Evolutionary conservation across 371 early-diverging fungal genomes (phyloP).

Genomic region (Lichtheimia ramosa): DNA sequence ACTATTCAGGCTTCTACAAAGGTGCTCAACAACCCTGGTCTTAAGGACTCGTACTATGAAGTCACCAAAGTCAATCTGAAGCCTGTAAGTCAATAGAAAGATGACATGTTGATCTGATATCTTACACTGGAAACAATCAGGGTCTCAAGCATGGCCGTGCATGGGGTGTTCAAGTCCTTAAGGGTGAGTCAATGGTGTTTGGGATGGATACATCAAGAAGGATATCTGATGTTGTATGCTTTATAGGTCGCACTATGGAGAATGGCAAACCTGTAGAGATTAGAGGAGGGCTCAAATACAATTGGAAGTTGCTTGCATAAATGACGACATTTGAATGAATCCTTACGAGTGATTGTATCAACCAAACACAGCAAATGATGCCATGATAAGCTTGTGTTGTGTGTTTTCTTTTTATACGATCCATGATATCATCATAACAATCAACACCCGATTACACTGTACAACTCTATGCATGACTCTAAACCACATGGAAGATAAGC

Average conservation of each 20-base stretch:
- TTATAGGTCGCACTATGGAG: conserved; percentile 29
- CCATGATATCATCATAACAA: not conserved
- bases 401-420: not conserved
- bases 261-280: conserved; percentile 36
- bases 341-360: too few species aligned
- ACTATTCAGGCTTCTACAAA: conserved; percentile 23
- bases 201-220: not conserved
- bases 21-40: conserved; percentile 23
- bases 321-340: not conserved
- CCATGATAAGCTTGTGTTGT: not conserved
- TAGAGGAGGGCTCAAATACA: conserved; percentile 32
- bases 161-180: conserved; percentile 35
- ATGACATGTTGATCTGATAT: not conserved
- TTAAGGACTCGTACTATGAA: conserved; percentile 34
- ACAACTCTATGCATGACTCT: not conserved
- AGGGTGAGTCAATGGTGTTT: conserved; percentile 19
- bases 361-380: not conserved
- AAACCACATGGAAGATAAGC: conserved; percentile 5
- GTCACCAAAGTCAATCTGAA: conserved; percentile 36
- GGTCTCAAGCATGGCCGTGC: conserved; percentile 27
- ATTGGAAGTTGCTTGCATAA: conserved; percentile 20
- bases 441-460: not conserved
- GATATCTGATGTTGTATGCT: not conserved
- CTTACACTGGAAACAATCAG: not conserved
- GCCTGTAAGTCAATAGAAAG: conserved; percentile 14